Base-by-base conservation (phyloP, 2,329 filamentous ascomycete species). In the Camptophora hylomeconis region DNA sequence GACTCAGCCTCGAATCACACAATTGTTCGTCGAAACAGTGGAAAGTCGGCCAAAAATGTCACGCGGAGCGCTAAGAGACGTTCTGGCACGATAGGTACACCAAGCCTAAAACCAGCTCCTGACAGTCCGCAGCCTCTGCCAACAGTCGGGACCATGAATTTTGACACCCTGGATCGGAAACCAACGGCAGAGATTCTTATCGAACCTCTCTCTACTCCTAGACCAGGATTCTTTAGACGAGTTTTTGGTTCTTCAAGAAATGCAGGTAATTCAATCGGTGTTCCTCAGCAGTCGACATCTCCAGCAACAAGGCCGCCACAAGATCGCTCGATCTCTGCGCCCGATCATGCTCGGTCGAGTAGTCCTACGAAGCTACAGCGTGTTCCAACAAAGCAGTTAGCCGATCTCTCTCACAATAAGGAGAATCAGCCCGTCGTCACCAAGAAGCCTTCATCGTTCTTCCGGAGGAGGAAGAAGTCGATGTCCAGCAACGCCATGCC, bases 361-460 rank as follows among this genome's bases (percentile, higher is more conserved):
- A 37, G 32, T 10, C 32, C 37, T 18, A 46, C 38, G 17, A 55
- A 44, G 37, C 31, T 28, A 27, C 44, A 48, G 27, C 42, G 39
- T 35, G 46, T 45, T 12, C 42, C 48, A 9, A 37, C 41, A 45
- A 46, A 21, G 46, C 45, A 34, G 42, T 40, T 30, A 20, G 45
- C 11, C 17, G 41, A 45, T 27, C 31, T 46, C 11, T 33, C 42
- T 16, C 36, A 35, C 13, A 51, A 52, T 23, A 52, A 58, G 30
- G 49, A 48, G 20, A 42, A 48, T 8, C 51, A 51, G 16, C 57
- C 54, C 23, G 31, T 40, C 3, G 59, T 94, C 28, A 80, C 81
- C 45, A 94, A 94, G 62, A 94, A 94, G 54, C 72, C 82, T 3
- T 92, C 87, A 1, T 87, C 83, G 1, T 95, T 98, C 58, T 95